Conservation (phyloP, 1,284 basidiomycete genomes). For the Melampsora americana region DNA sequence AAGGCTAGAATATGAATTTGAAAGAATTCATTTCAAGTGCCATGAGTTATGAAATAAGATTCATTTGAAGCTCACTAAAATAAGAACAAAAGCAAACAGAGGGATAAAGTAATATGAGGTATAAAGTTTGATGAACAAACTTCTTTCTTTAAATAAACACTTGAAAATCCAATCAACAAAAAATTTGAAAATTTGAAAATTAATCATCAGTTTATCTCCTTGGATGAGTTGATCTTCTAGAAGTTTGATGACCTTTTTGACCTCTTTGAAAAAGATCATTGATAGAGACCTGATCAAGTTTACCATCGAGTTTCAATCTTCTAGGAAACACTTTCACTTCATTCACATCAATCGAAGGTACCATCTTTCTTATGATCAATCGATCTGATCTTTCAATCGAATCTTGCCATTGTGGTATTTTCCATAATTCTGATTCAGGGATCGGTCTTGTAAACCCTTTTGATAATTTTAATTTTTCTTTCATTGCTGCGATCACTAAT, state of each 20-base stretch:
- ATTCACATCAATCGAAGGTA: slow-evolving; percentile 15
- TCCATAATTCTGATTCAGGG: slow-evolving; percentile 14
- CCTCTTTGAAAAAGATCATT: slow-evolving; percentile 25
- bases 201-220: slow-evolving; percentile 8
- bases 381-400: slow-evolving; percentile 12
- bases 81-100: no score
- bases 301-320: not conserved
- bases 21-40: no score
- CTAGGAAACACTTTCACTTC: slow-evolving; percentile 23
- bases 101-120: no score
- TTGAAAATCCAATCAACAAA: no score
- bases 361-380: slow-evolving; percentile 18
- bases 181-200: no score
- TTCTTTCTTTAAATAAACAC: no score
- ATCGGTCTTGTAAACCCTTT: slow-evolving; percentile 30
- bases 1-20: no score
- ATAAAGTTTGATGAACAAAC: no score
- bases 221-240: slow-evolving; percentile 37
- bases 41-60: no score
- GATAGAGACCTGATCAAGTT: not conserved
- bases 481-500: slow-evolving; percentile 45
- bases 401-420: slow-evolving; percentile 40
- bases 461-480: slow-evolving; percentile 17
- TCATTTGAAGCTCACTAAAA: no score
- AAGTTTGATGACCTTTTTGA: slow-evolving; percentile 26